Base-by-base conservation (phyloP, 148 eudicot species). In the Rhododendron henanense region DNA sequence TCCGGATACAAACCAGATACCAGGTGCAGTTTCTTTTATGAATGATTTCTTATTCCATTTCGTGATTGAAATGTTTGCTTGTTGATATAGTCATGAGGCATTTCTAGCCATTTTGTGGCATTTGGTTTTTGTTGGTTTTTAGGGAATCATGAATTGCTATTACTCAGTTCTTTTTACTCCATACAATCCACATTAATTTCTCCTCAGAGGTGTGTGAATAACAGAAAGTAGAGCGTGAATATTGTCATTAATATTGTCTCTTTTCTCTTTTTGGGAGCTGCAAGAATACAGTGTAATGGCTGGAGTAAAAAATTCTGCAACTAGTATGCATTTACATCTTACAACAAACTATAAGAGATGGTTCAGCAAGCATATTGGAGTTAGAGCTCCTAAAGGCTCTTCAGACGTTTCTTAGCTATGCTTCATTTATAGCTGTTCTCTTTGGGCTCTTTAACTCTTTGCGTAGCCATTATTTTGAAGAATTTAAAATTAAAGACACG, bases 1-100 rank as follows among this genome's bases (percentile, higher is more conserved):
- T 97, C 90, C 92, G 99, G 84, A 95, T 97, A 87, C 95, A 97
- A 90, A 95, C 99, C 48, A 93, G 98, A 90, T 97, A 97, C 91
- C 94, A 97, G 99, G 99, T 95, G 88, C 85, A 39, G 50, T 63
- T 37, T 71, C 48, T 51, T 73, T 41, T 5, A 28, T 1, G 50
- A 48, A 53, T 11, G 19, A 28, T 16, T 7, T 78, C 55, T 73
- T 57, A n/a, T 47, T 23, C 33, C 75, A 82, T 45, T 28, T 41
- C 41, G 55, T 75, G 19, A 55, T n/a, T 21, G 69, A 69, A 61
- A 50, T 50, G 31, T 50, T 51, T 74, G 59, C 82, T 37, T 39
- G 41, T 39, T 39, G 41, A 39, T 39, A 39, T 39, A 39, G 41
- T 39, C 5, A 39, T 39, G 41, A 39, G 23, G 1, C 50, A 47